Evolutionary conservation across 2,329 filamentous ascomycete species (phyloP).

Genomic region (Clarireedia paspali): DNA sequence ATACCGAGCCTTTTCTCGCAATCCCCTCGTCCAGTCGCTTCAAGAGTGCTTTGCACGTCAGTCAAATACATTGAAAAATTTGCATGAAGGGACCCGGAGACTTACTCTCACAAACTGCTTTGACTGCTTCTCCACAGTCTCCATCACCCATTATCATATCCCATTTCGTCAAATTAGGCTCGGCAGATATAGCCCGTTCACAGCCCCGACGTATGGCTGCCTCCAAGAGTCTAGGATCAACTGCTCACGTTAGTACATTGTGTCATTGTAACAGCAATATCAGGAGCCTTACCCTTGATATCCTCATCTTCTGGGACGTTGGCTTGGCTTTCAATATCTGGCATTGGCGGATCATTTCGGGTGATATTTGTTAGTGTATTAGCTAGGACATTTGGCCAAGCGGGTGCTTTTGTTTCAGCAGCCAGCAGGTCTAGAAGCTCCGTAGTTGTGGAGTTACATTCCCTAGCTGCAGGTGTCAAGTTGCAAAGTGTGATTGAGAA

Average conservation of each 20-base stretch:
- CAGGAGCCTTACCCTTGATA: too few species aligned
- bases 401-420: slow-evolving; percentile 39
- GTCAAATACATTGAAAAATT: too few species aligned
- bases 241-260: too few species aligned
- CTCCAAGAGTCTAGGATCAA: too few species aligned
- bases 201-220: slow-evolving; percentile 20
- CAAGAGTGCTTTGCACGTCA: too few species aligned
- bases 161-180: slow-evolving; percentile 45
- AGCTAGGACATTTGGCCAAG: slow-evolving; percentile 23
- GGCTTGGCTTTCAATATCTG: background rate
- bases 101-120: slow-evolving; percentile 24
- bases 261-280: too few species aligned
- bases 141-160: slow-evolving; percentile 34
- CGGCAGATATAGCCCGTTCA: slow-evolving; percentile 32
- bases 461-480: slow-evolving; percentile 32
- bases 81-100: slow-evolving; percentile 20
- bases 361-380: slow-evolving; percentile 19
- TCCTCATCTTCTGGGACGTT: too few species aligned
- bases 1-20: slow-evolving; percentile 18
- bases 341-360: background rate
- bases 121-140: slow-evolving; percentile 30
- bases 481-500: slow-evolving; percentile 49
- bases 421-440: slow-evolving; percentile 33
- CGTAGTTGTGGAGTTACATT: slow-evolving; percentile 13
- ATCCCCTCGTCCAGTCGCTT: too few species aligned